phyloP scores from a whole-genome alignment of 192 early-diverging fungal species.

The Gaertneriomyces semiglobifer region DNA sequence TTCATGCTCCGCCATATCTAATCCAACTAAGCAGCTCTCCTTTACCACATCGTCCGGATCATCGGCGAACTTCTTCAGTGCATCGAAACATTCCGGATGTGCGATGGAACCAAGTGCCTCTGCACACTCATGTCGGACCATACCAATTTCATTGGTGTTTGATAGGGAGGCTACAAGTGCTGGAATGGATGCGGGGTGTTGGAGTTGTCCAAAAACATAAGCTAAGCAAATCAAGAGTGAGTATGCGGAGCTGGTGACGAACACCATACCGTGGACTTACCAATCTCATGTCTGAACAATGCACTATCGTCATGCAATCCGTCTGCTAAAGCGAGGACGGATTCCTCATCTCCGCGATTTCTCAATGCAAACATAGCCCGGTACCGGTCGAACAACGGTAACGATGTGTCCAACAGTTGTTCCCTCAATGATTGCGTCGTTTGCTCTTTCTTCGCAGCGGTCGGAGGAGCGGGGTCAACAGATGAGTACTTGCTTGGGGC shows the following conservation, averaged over 20 bases:
- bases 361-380: conserved; percentile 91
- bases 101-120: conserved; percentile 96
- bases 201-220: conserved; percentile 97
- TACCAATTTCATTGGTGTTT: conserved; percentile 72
- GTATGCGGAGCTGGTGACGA: too few relatives aligned
- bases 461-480: conserved; percentile 91
- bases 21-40: conserved; percentile 86
- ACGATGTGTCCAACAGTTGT: conserved; percentile 63
- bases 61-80: conserved; percentile 66
- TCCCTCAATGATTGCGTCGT: conserved; percentile 63
- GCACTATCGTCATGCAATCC: conserved; percentile 77
- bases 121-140: conserved; percentile 97
- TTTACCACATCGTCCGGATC: conserved; percentile 83
- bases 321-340: conserved; percentile 78
- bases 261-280: conserved; percentile 5
- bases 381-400: conserved; percentile 86
- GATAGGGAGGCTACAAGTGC: conserved; percentile 73
- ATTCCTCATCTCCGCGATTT: conserved; percentile 80
- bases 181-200: conserved; percentile 85
- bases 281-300: conserved; percentile 89
- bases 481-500: conserved; percentile 59
- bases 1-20: conserved; percentile 96
- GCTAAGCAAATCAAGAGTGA: conserved; percentile 34
- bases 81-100: conserved; percentile 74
- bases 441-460: conserved; percentile 47